phyloP scores from a whole-genome alignment of 148 eudicot species.

The Cornus kousa region DNA sequence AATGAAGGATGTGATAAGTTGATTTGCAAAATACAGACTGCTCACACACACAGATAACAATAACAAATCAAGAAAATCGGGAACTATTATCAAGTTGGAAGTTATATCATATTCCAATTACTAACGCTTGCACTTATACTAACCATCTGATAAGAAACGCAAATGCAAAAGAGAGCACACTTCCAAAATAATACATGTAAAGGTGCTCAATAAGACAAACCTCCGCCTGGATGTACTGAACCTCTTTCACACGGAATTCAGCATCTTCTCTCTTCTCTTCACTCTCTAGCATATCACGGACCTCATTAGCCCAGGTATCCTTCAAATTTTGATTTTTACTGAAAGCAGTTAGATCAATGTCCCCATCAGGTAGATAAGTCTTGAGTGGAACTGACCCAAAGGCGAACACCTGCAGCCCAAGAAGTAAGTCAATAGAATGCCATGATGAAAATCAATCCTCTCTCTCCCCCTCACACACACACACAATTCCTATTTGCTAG shows the following conservation, averaged over 20 bases:
- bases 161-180: background rate
- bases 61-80: background rate
- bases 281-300: conserved; percentile 51
- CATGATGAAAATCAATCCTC: background rate
- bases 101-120: no score
- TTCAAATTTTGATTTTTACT: conserved; percentile 50
- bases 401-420: conserved; percentile 55
- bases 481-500: no score
- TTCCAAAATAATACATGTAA: background rate
- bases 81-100: no score
- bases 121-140: background rate
- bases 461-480: no score
- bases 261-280: conserved; percentile 72
- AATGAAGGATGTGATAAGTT: background rate
- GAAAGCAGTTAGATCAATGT: conserved; percentile 75
- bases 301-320: conserved; percentile 64
- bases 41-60: background rate
- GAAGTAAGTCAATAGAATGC: background rate
- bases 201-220: conserved; percentile 30
- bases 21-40: background rate
- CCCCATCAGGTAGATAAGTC: conserved; percentile 91
- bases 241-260: conserved; percentile 73
- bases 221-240: conserved; percentile 83
- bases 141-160: background rate
- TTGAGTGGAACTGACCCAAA: conserved; percentile 89